These are phyloP conservation scores for Penicillium pulvis DNA, from an alignment of 495 filamentous ascomycete species.

Conservation along the genomic window DNA sequence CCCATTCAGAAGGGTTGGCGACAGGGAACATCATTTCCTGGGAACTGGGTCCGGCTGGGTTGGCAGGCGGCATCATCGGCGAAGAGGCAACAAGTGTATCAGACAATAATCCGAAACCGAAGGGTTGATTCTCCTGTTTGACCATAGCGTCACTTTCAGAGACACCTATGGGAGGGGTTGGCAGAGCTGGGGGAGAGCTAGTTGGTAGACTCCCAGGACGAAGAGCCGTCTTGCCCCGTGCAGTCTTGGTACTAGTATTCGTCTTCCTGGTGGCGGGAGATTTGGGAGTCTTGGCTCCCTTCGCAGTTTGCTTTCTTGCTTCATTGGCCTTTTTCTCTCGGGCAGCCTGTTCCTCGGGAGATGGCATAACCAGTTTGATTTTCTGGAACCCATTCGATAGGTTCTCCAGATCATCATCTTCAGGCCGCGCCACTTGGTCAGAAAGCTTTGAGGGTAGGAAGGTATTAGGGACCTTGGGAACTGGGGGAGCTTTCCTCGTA, in stretches of 20 bases:
- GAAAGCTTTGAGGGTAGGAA: conserved; percentile 27
- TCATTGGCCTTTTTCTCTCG: conserved; percentile 49
- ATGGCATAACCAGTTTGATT: conserved; percentile 73
- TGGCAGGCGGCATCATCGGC: neutral
- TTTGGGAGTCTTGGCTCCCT: conserved; percentile 21
- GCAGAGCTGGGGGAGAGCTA: conserved; percentile 15
- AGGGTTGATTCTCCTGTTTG: conserved; percentile 6
- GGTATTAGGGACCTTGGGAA: conserved; percentile 45
- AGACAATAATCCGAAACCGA: neutral
- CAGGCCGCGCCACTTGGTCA: conserved; percentile 6
- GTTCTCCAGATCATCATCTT: conserved; percentile 56
- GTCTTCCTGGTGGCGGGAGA: conserved; percentile 27
- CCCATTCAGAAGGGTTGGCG: conserved; percentile 1
- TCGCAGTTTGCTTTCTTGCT: conserved; percentile 27
- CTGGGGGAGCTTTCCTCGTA: conserved; percentile 47
- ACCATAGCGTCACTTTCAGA: neutral
- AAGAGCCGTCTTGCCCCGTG: conserved; percentile 8
- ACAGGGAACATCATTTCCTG: conserved; percentile 1
- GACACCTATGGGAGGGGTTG: conserved; percentile 2
- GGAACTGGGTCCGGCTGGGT: conserved; percentile 2
- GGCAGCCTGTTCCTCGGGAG: conserved; percentile 69
- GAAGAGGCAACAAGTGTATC: conserved; percentile 3
- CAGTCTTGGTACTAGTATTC: conserved; percentile 11
- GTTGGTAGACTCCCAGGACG: conserved; percentile 7
- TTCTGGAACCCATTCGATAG: conserved; percentile 70